Evolutionary conservation across 2,329 filamentous ascomycete genomes (phyloP).

Genomic region (Alternaria burnsii): DNA sequence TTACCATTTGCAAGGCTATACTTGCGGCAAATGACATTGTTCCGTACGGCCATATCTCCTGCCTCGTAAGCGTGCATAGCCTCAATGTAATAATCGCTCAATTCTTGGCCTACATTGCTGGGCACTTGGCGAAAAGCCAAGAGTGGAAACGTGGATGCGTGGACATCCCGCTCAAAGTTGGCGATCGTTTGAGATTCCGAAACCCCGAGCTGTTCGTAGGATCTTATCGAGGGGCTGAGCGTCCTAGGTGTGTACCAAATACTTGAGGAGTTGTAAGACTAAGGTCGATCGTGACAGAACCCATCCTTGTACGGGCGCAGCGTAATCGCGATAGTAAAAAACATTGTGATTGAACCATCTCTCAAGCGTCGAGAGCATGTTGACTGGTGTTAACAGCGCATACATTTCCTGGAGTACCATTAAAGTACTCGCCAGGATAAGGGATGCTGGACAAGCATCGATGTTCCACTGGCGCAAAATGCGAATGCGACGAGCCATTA

Average conservation of each 20-base stretch:
- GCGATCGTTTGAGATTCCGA: constrained; percentile 1
- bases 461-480: neutral
- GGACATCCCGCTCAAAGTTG: constrained; percentile 6
- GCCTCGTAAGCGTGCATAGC: constrained; percentile 10
- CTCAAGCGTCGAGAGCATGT: neutral
- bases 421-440: neutral
- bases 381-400: neutral
- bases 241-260: neutral
- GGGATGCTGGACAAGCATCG: neutral
- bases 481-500: constrained; percentile 1
- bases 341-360: neutral
- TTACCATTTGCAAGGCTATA: neutral
- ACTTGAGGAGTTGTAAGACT: neutral
- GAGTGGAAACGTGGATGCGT: constrained; percentile 12
- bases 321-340: neutral
- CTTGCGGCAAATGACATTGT: neutral
- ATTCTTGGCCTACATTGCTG: constrained; percentile 9
- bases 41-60: neutral
- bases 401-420: neutral
- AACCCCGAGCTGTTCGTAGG: neutral
- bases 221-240: neutral
- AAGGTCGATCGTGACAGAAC: neutral
- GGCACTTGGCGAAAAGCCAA: constrained; percentile 11
- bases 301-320: neutral
- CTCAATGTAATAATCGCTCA: constrained; percentile 9